Evolutionary conservation across 768 basidiomycete genomes (phyloP), one percentile per base, ranked within the genome.

Genomic region (Tricholoma furcatifolium): DNA sequence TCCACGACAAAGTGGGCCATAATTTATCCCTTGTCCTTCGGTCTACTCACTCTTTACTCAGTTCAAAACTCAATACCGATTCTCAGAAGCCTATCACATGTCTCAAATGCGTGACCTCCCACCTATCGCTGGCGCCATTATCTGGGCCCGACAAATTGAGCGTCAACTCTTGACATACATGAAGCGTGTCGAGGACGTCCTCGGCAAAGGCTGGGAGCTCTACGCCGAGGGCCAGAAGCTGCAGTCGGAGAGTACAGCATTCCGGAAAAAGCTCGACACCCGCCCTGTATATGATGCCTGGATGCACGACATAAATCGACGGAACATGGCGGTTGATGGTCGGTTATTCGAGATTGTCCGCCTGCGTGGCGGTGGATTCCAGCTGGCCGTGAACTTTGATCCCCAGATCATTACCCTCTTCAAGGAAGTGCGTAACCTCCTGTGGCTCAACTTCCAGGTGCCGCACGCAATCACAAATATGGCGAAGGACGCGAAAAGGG

Each of bases 211-310:
- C 6, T 99, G 97, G 96, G 95, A 98, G 64, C 84, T 93, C 54
- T 98, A 99, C 61, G 95, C 96, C n/a, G 97, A 99, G 63, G 97
- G 97, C 6, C 94, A 98, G 70, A 96, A 94, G 62, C 86, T 99
- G 1, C 93, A 98, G 62, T 86, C 88, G 24, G 97, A 98, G 69
- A 88, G 84, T 42, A 74, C 82, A 4, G 89, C 93, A 0, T 99
- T 99, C 81, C 85, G 93, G 42, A 91, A 91, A 70, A 99, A 98
- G 71, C 86, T 98, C 43, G 94, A 98, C 65, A 97, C 95, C 0
- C 80, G 86, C 9, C 91, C 93, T 0, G 88, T 99, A 10, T 98
- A 87, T 66, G 95, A 98, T 0, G 96, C 96, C 0, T 99, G 97
- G 97, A 72, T 98, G 59, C 84, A 87, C 58, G 97, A 99, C 56